These are phyloP conservation scores for Geosmithia putterillii DNA, from an alignment of 2,329 filamentous ascomycete species.

Conservation along the genomic window DNA sequence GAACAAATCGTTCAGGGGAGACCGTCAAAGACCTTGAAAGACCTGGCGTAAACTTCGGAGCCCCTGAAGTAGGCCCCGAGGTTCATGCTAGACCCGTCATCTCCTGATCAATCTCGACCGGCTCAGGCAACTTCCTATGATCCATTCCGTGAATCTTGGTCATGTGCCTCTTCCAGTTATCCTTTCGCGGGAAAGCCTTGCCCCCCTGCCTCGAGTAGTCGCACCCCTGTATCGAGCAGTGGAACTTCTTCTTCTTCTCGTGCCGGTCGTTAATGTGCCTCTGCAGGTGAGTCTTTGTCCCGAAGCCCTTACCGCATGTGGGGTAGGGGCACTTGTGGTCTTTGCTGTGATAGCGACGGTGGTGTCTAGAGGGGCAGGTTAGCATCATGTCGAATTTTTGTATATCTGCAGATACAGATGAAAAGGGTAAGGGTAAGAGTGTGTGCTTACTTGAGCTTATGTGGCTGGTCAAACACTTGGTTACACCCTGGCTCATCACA, in stretches of 20 bases:
- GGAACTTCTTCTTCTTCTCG: slow-evolving; percentile 45
- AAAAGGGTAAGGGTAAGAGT: background rate
- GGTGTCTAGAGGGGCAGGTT: slow-evolving; percentile 29
- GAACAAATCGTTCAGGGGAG: no score
- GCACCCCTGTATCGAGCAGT: slow-evolving; percentile 41
- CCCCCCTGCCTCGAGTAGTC: slow-evolving; percentile 43
- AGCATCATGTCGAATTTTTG: slow-evolving; percentile 4
- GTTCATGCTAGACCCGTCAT: slow-evolving; percentile 14
- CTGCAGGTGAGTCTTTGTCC: slow-evolving; percentile 49
- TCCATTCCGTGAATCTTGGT: slow-evolving; percentile 42
- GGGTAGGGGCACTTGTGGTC: slow-evolving; percentile 43
- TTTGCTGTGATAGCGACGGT: slow-evolving; percentile 48
- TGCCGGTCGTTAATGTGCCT: slow-evolving; percentile 52
- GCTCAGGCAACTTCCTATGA: slow-evolving; percentile 23
- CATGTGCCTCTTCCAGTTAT: slow-evolving; percentile 53
- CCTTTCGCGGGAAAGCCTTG: slow-evolving; percentile 47
- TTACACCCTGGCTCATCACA: slow-evolving; percentile 24
- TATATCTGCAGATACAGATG: slow-evolving; percentile 2
- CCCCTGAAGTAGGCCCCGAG: no score
- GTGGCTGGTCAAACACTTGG: slow-evolving; percentile 40
- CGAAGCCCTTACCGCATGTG: slow-evolving; percentile 42
- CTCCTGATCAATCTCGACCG: slow-evolving; percentile 25
- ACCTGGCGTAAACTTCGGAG: slow-evolving; percentile 2
- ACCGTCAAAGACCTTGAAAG: background rate
- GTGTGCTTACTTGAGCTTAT: slow-evolving; percentile 42